These are phyloP conservation scores for Cyclostephanos tholiformis DNA, from an alignment of 108 stramenopile genomes.

Conservation along the genomic window DNA sequence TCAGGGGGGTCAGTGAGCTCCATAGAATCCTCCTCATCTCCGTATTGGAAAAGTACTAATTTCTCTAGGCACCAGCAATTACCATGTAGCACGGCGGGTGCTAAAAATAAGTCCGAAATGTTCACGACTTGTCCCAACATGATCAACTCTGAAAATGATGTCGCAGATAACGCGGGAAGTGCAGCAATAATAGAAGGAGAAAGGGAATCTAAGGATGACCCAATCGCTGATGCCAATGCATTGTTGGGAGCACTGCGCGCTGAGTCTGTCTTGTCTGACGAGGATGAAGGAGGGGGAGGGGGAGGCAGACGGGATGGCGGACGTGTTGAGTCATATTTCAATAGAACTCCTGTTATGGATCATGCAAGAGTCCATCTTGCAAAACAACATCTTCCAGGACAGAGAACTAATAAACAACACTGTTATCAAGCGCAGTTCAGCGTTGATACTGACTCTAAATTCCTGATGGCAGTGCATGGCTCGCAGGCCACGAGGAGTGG, in stretches of 20 bases:
- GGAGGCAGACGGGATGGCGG: neutral
- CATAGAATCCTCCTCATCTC: slow-evolving; percentile 1
- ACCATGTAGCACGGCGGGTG: neutral
- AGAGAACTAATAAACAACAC: neutral
- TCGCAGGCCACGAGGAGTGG: slow-evolving; percentile 9
- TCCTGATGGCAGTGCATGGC: slow-evolving; percentile 38
- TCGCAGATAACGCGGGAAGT: neutral
- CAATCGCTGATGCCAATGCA: slow-evolving; percentile 49
- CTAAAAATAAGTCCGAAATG: neutral
- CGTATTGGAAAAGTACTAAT: neutral
- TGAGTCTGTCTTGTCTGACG: slow-evolving; percentile 28
- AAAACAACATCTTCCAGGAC: neutral
- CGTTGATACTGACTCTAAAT: slow-evolving; percentile 29
- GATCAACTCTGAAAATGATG: neutral
- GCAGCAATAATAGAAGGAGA: neutral
- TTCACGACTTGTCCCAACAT: neutral
- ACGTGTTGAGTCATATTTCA: slow-evolving; percentile 7
- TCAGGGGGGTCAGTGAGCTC: slow-evolving; percentile 2
- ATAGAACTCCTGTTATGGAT: slow-evolving; percentile 9
- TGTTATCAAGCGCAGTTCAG: neutral
- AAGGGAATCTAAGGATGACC: neutral
- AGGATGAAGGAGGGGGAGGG: slow-evolving; percentile 4
- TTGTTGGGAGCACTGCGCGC: slow-evolving; percentile 51
- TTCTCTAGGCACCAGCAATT: neutral
- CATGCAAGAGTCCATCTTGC: neutral